Evolutionary conservation across 1,284 basidiomycete species (phyloP).

Genomic region (Apiotrichum sp.): DNA sequence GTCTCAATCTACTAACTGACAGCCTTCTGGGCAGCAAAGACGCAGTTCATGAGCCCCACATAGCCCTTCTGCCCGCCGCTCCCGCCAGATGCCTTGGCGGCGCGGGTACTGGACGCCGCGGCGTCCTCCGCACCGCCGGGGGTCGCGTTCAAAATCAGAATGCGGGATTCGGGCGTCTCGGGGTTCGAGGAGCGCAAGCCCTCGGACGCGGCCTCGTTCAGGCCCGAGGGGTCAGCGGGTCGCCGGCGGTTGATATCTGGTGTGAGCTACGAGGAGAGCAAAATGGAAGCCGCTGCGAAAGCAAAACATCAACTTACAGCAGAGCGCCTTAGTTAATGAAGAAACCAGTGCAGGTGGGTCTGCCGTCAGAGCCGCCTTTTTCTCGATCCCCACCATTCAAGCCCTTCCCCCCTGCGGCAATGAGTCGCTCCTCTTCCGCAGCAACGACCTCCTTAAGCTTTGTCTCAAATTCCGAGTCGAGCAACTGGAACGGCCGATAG

Average conservation of each 20-base stretch:
- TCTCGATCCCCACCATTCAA: constrained; percentile 30
- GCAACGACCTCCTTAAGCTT: constrained; percentile 60
- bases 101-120: constrained; percentile 45
- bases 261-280: not conserved
- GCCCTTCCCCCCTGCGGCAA: constrained; percentile 52
- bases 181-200: constrained; percentile 8
- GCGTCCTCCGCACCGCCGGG: constrained; percentile 46
- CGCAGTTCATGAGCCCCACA: constrained; percentile 98
- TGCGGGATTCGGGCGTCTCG: constrained; percentile 62
- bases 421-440: constrained; percentile 57
- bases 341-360: constrained; percentile 68
- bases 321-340: constrained; percentile 80
- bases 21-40: constrained; percentile 96
- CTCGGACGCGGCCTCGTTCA: constrained; percentile 14
- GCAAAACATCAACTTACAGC: constrained; percentile 68
- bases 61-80: constrained; percentile 39
- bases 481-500: constrained; percentile 65
- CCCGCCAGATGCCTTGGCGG: constrained; percentile 27
- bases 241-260: constrained; percentile 80
- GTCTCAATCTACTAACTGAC: constrained; percentile 48
- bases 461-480: constrained; percentile 60
- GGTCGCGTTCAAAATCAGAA: constrained; percentile 87
- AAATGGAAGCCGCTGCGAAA: constrained; percentile 2
- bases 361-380: too few species aligned
- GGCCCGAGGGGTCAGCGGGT: constrained; percentile 44